Percentiles rank a stretch among this genome's conserved stretches.
phyloP scores from a whole-genome alignment of 352 stramenopile genomes.

The Elongisporangium prolatum region DNA sequence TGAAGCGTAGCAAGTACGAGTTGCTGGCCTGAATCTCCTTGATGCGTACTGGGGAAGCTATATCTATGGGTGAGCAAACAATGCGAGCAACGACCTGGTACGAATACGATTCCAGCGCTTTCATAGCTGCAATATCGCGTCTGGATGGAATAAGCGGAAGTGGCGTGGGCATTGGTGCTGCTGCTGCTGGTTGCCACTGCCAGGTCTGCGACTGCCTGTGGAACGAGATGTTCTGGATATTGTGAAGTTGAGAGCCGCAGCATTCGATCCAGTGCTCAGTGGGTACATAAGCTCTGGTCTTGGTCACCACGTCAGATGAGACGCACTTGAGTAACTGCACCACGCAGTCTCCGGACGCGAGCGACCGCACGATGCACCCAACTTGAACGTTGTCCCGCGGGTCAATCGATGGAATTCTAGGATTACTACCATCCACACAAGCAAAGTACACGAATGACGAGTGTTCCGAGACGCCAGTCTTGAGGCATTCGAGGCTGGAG shows the following conservation, averaged over 20 bases:
- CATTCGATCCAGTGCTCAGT: slow-evolving; percentile 41
- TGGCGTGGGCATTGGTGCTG: too few relatives aligned
- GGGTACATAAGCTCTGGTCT: slow-evolving; percentile 18
- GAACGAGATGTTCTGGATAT: slow-evolving; percentile 25
- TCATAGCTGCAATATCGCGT: too few relatives aligned
- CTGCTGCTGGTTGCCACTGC: slow-evolving; percentile 12
- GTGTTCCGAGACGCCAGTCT: slow-evolving; percentile 20
- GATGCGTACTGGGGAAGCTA: not conserved
- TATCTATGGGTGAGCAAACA: not conserved
- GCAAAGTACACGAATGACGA: slow-evolving; percentile 29
- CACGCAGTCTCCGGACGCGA: slow-evolving; percentile 26
- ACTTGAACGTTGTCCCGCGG: slow-evolving; percentile 27
- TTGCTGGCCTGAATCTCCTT: not conserved
- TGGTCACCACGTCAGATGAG: slow-evolving; percentile 3
- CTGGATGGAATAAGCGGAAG: not conserved
- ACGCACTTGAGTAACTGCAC: slow-evolving; percentile 31
- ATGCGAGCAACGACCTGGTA: not conserved
- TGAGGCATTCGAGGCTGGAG: not conserved
- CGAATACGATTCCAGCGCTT: not conserved
- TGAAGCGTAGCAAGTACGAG: not conserved
- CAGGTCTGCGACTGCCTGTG: slow-evolving; percentile 18
- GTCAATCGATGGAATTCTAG: slow-evolving; percentile 5
- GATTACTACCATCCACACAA: slow-evolving; percentile 12
- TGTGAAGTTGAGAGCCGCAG: slow-evolving; percentile 29
- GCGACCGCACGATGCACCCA: slow-evolving; percentile 20